phyloP scores from a whole-genome alignment of 1,284 basidiomycete genomes.

The Cryptococcus sp. region DNA sequence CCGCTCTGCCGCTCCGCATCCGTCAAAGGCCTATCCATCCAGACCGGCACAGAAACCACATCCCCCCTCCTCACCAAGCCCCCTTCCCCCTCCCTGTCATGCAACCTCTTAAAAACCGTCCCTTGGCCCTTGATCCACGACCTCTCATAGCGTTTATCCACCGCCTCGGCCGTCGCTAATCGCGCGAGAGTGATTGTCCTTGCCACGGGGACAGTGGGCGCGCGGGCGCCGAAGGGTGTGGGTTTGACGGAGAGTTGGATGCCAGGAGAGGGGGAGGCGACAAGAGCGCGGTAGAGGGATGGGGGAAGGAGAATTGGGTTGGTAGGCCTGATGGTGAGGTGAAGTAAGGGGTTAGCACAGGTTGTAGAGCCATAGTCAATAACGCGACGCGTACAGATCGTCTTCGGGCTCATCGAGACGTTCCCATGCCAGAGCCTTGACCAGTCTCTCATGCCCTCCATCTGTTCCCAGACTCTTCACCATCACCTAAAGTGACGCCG shows the following conservation, averaged over 20 bases:
- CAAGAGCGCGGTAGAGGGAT: conserved; percentile 31
- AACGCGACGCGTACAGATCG: conserved; percentile 28
- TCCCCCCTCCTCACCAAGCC: conserved; percentile 76
- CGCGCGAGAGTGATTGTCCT: conserved; percentile 72
- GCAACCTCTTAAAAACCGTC: conserved; percentile 57
- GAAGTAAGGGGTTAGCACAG: background rate
- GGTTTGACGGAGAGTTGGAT: conserved; percentile 37
- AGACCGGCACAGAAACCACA: conserved; percentile 68
- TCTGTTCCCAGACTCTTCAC: conserved; percentile 38
- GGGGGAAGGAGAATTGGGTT: conserved; percentile 59
- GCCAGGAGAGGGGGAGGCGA: conserved; percentile 14
- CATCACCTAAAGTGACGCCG: background rate
- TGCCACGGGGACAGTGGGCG: conserved; percentile 67
- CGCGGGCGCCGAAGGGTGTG: conserved; percentile 48
- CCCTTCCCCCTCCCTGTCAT: conserved; percentile 4
- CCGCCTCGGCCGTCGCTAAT: conserved; percentile 74
- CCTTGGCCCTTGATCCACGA: conserved; percentile 68
- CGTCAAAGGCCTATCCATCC: conserved; percentile 55
- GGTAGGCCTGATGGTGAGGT: conserved; percentile 31
- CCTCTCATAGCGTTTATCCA: conserved; percentile 68
- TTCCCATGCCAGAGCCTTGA: conserved; percentile 60
- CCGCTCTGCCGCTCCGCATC: conserved; percentile 37
- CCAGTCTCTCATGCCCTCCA: conserved; percentile 48
- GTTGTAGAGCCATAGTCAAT: background rate
- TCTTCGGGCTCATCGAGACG: conserved; percentile 32